A percentile compares a stretch with the other conserved stretches of the same genome.
These are phyloP conservation scores for Ceratocystis lukuohia DNA, from an alignment of 2,329 filamentous ascomycete genomes.

Conservation along the genomic window DNA sequence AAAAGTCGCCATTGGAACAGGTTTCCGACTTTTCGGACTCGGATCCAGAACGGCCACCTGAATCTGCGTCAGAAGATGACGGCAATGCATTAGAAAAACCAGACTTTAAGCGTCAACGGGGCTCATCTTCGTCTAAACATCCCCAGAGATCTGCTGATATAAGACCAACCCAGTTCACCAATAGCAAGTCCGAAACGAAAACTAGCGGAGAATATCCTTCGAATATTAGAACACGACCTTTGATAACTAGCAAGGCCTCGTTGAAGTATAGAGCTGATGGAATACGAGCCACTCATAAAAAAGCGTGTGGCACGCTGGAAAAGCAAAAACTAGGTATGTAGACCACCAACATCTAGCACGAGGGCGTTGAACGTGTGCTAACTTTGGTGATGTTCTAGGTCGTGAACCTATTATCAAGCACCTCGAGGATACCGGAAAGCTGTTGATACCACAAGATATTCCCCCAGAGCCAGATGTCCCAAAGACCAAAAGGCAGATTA, in stretches of 20 bases:
- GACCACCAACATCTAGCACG: neutral
- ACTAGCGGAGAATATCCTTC: neutral
- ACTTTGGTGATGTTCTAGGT: neutral
- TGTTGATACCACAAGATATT: neutral
- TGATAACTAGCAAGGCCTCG: neutral
- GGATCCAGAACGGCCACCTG: neutral
- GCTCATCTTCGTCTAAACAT: neutral
- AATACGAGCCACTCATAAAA: neutral
- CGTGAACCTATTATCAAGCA: neutral
- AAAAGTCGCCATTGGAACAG: neutral
- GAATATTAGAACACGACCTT: neutral
- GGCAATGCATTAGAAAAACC: neutral
- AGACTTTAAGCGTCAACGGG: neutral
- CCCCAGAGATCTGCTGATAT: neutral
- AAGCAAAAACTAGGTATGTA: neutral
- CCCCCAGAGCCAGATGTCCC: neutral
- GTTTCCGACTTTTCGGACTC: slow-evolving; percentile 1
- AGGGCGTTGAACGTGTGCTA: neutral
- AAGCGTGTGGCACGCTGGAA: neutral
- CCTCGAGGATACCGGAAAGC: neutral
- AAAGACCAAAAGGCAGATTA: neutral
- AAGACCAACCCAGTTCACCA: neutral
- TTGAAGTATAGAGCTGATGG: neutral
- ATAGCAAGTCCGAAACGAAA: neutral
- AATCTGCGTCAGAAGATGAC: neutral